Evolutionary conservation across 495 filamentous ascomycete genomes (phyloP).

Genomic region (Aspergillus homomorphus): DNA sequence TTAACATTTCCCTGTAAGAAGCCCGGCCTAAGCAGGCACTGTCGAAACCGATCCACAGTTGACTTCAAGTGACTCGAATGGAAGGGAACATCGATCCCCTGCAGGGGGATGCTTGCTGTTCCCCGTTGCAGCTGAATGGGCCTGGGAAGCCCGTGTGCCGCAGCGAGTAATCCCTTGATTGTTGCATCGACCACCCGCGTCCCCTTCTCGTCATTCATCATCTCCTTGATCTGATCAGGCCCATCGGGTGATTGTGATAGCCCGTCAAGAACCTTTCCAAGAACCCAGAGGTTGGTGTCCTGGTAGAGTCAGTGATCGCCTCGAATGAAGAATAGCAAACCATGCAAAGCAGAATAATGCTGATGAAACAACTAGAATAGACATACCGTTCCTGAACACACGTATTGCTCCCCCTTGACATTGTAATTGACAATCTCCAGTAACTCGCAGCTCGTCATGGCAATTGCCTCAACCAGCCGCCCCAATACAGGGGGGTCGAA

Average conservation of each 20-base stretch:
- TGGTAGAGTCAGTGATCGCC: slow-evolving; percentile 5
- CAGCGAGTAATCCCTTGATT: slow-evolving; percentile 1
- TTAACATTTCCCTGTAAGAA: slow-evolving; percentile 28
- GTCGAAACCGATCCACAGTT: slow-evolving; percentile 26
- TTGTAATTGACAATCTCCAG: slow-evolving; percentile 47
- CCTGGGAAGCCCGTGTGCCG: slow-evolving; percentile 8
- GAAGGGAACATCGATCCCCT: slow-evolving; percentile 45
- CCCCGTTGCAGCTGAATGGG: slow-evolving; percentile 27
- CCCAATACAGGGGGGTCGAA: slow-evolving; percentile 24
- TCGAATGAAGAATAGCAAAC: background rate
- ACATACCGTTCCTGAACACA: slow-evolving; percentile 40
- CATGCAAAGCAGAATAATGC: background rate
- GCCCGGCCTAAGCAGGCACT: slow-evolving; percentile 28
- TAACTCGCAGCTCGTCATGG: slow-evolving; percentile 19
- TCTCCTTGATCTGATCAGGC: slow-evolving; percentile 1
- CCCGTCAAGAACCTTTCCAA: slow-evolving; percentile 20
- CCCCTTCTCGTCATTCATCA: background rate
- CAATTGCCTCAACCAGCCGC: slow-evolving; percentile 23
- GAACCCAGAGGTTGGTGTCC: slow-evolving; percentile 19
- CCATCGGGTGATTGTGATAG: slow-evolving; percentile 10
- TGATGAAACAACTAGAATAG: no score
- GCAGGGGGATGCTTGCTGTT: slow-evolving; percentile 34
- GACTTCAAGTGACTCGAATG: slow-evolving; percentile 34
- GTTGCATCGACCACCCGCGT: slow-evolving; percentile 1
- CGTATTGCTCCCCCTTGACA: slow-evolving; percentile 37